Evolutionary conservation across 345 rosid genomes (phyloP).

Genomic region (Barbarea vulgaris): DNA sequence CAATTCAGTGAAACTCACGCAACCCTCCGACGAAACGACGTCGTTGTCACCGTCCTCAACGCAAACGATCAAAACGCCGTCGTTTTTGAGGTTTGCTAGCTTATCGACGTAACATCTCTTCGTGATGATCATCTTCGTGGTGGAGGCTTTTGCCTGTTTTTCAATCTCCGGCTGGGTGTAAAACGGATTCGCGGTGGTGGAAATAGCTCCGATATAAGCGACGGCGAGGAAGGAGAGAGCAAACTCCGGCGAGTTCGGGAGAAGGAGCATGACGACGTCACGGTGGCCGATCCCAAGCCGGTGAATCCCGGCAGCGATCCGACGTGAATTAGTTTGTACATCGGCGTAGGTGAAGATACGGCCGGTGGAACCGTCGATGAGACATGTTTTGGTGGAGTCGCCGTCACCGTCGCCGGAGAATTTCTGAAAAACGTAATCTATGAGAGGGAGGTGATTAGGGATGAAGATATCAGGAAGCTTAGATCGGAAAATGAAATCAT

Average conservation of each 20-base stretch:
- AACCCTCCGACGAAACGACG: conserved; percentile 40
- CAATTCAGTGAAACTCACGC: conserved; percentile 58
- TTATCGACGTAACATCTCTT: conserved; percentile 56
- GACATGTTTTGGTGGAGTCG: conserved; percentile 38
- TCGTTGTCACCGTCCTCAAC: conserved; percentile 18
- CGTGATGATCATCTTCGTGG: conserved; percentile 63
- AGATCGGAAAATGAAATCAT: conserved; percentile 60
- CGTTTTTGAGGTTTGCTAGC: conserved; percentile 41
- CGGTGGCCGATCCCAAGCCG: conserved; percentile 64
- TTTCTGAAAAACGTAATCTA: conserved; percentile 63
- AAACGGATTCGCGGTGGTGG: conserved; percentile 84
- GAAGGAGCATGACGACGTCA: conserved; percentile 71
- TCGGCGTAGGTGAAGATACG: conserved; percentile 57
- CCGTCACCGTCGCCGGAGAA: conserved; percentile 50
- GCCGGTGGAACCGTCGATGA: conserved; percentile 78
- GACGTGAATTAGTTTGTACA: conserved; percentile 56
- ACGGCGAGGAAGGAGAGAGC: conserved; percentile 73
- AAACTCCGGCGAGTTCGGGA: conserved; percentile 77
- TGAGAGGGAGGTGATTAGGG: conserved; percentile 76
- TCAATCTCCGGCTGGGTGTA: conserved; percentile 66
- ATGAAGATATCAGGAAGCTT: conserved; percentile 82
- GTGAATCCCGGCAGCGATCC: conserved; percentile 65
- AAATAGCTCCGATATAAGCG: conserved; percentile 61
- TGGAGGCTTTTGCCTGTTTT: conserved; percentile 67
- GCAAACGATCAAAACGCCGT: conserved; percentile 40